Evolutionary conservation across 1,139 yeast species (phyloP), one percentile per base, ranked within the genome.

Genomic region (Blastobotrys aristatus): DNA sequence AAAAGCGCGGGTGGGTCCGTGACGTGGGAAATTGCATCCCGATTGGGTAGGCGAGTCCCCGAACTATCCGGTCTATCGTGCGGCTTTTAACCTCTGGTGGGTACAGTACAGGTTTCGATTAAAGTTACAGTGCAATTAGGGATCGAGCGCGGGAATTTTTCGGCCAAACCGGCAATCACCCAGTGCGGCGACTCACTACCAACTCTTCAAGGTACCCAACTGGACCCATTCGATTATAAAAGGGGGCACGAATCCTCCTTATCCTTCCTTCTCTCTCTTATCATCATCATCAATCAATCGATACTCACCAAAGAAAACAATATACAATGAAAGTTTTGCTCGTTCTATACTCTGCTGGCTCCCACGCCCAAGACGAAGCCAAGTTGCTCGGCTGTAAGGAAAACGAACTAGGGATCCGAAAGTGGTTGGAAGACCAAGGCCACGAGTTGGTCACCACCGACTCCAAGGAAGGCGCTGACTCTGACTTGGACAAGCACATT

Each of bases 391-490:
- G 95, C 22, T 75, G 84, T 53, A 74, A 80, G 53, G 92, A 84
- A 66, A 84, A 84, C 64, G 90, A 84, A 59, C 75, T 85, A 50
- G 94, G 94, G 6, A 70, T 84, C 51, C 76, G 84, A 52, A 64
- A 75, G 50, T 82, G 80, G 71, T 74, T 85, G 46, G 86, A 82
- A 61, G 64, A 69, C 17, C 70, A 80, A 52, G 94, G 92, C 34
- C 88, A 85, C 61, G 77, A 80, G 49, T 71, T 84, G 56, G 76
- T 81, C 38, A 72, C 84, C 46, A 84, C 94, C 40, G 63, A 76
- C 42, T 80, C 77, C 64, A 85, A 85, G 64, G 95, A 84, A 49
- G 85, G 85, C n/a, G 73, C 71, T 44, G 56, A 67, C 57, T 75
- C 84, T 0, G 73, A 65, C 34, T 76, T 84, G 46, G 94, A 84